Conservation (phyloP, 106 monocot genomes). For the Agapanthus africanus region DNA sequence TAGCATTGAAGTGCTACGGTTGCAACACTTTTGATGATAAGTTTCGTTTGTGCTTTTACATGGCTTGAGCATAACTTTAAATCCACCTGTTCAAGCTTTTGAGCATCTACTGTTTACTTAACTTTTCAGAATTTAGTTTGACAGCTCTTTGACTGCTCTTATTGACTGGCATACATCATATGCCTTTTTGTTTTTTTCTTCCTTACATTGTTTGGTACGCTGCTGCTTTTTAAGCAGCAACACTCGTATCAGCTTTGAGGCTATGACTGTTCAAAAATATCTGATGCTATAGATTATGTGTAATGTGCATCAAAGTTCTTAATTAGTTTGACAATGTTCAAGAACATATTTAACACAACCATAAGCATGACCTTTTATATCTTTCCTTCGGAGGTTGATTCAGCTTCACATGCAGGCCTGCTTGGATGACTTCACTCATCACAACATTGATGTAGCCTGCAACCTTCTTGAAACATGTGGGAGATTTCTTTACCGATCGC, state of each 20-base stretch:
- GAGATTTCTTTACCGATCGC: slow-evolving; percentile 89
- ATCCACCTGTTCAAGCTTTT: no score
- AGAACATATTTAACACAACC: not conserved
- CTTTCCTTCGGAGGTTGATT: not conserved
- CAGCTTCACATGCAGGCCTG: slow-evolving; percentile 51
- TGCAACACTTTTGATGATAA: no score
- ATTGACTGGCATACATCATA: not conserved
- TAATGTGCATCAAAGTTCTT: not conserved
- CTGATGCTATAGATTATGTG: not conserved
- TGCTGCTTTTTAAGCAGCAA: not conserved
- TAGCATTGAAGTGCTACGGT: not conserved
- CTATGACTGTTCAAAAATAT: not conserved
- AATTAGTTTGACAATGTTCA: not conserved
- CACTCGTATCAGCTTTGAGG: not conserved
- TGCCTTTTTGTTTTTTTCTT: not conserved
- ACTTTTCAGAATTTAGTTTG: not conserved
- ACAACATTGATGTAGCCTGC: slow-evolving; percentile 97
- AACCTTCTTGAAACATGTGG: slow-evolving; percentile 99
- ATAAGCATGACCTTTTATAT: not conserved
- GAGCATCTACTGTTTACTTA: not conserved
- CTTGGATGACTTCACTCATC: slow-evolving; percentile 96
- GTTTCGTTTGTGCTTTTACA: no score
- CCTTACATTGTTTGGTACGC: not conserved
- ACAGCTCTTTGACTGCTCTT: not conserved
- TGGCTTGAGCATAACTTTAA: no score